Conservation (phyloP, 495 filamentous ascomycete species). For the Gamarada debralockiae region DNA sequence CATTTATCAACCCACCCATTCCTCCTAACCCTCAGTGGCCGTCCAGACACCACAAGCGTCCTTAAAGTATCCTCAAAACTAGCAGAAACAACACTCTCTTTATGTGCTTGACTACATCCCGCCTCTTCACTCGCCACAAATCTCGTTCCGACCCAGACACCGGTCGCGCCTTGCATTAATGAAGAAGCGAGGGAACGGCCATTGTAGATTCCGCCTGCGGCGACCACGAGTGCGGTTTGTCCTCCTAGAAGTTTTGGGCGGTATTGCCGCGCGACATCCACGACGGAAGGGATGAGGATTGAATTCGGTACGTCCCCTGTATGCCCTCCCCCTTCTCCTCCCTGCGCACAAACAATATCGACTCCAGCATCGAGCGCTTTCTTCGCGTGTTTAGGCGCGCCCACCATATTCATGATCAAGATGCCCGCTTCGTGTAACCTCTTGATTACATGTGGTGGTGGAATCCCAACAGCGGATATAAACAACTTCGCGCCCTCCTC, state of each 20-base stretch:
- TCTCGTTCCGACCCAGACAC: conserved; percentile 82
- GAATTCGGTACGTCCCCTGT: conserved; percentile 73
- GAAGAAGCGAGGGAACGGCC: conserved; percentile 66
- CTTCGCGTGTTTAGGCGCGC: conserved; percentile 77
- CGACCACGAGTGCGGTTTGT: conserved; percentile 61
- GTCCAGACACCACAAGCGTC: conserved; percentile 74
- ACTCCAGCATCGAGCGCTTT: conserved; percentile 79
- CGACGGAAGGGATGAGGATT: conserved; percentile 70
- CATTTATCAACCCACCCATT: conserved; percentile 80
- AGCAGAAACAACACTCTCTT: conserved; percentile 73
- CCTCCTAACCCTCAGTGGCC: conserved; percentile 73
- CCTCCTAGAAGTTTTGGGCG: conserved; percentile 46
- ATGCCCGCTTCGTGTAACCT: conserved; percentile 70
- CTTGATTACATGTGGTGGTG: conserved; percentile 63
- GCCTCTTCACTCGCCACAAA: conserved; percentile 80
- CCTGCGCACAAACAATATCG: conserved; percentile 82
- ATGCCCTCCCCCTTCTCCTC: conserved; percentile 76
- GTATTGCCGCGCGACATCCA: conserved; percentile 65
- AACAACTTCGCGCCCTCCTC: conserved; percentile 74
- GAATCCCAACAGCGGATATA: conserved; percentile 79
- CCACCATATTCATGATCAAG: conserved; percentile 94
- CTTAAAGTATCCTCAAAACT: conserved; percentile 69
- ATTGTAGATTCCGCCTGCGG: conserved; percentile 71
- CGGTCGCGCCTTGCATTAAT: conserved; percentile 69
- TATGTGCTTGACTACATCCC: conserved; percentile 72